Base-by-base conservation (phyloP, 192 early-diverging fungal genomes). In the Podochytrium sp. region DNA sequence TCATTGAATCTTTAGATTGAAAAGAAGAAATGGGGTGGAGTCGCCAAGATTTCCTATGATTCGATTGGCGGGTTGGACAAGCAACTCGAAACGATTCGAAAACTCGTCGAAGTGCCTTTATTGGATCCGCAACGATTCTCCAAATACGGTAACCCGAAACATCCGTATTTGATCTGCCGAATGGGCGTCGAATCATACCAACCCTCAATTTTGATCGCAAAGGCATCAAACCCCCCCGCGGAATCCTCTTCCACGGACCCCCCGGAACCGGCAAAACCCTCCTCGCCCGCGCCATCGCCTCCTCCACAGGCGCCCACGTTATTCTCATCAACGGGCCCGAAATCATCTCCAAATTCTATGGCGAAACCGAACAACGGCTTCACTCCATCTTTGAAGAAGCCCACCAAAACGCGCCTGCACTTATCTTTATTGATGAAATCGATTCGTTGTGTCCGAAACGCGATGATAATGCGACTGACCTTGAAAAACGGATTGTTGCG, bases 191-290 rank as follows among this genome's bases (percentile, higher is more conserved):
- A 6, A 47, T 47, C 43, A 20, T 12, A 47, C 0, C 20, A 64
- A 71, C 18, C 65, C 27, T 32, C 42, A 7, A 20, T n/a, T n/a
- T n/a, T n/a, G n/a, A n/a, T n/a, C n/a, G n/a, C n/a, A n/a, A 30
- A 83, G 90, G 92, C 1, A 84, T 98, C 10, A 82, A 84, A 52
- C 94, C 96, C n/a, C 96, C 98, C 18, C 91, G 92, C 43, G 96
- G 96, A 16, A 85, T 96, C 0, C 80, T 98, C n/a, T 76, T 98
- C 5, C 91, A 85, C 78, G 96, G 96, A 0, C 95, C 94, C 39
- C 94, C 95, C 32, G 96, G 96, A 6, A 97, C 96, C 5, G 96
- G 96, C n/a, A 98, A 98, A 78, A 98, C 96, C 7, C 83, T 98
- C 33, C 88, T 98, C 49, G 96, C 95, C 0, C 84, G 94, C n/a